Evolutionary conservation across 2,329 filamentous ascomycete species (phyloP).

Genomic region (Corniculantispora saksenae): DNA sequence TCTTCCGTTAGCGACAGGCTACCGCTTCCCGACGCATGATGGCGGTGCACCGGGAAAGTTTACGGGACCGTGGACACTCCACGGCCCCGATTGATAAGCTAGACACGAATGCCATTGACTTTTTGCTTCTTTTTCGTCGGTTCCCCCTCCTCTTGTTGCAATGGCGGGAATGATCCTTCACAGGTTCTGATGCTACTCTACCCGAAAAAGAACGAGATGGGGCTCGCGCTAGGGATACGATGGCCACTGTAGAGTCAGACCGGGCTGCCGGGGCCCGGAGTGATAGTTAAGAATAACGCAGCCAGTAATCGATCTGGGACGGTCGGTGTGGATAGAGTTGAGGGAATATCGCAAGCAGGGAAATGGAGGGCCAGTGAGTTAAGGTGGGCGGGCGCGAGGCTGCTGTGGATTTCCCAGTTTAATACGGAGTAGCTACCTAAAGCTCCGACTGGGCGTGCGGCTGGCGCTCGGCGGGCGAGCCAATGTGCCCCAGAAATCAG

Average conservation of each 20-base stretch:
- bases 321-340: conserved; percentile 5
- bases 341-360: neutral
- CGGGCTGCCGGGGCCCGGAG: neutral
- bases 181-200: no score
- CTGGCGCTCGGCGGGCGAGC: neutral
- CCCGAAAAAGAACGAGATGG: neutral
- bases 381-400: no score
- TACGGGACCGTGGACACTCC: neutral
- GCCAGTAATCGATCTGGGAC: conserved; percentile 5
- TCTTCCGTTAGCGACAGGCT: conserved; percentile 4
- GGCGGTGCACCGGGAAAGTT: neutral
- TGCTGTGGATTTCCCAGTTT: no score
- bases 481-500: neutral
- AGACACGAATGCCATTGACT: neutral
- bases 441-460: neutral
- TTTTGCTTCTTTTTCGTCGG: neutral
- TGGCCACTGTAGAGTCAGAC: conserved; percentile 12
- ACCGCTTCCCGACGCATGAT: conserved; percentile 2
- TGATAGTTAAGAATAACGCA: neutral
- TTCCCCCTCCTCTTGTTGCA: neutral
- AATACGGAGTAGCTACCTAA: neutral
- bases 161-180: no score
- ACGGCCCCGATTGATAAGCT: conserved; percentile 1
- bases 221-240: neutral
- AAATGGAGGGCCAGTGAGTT: no score